Conservation (phyloP, 345 rosid species). For the Hypericum androsaemum region DNA sequence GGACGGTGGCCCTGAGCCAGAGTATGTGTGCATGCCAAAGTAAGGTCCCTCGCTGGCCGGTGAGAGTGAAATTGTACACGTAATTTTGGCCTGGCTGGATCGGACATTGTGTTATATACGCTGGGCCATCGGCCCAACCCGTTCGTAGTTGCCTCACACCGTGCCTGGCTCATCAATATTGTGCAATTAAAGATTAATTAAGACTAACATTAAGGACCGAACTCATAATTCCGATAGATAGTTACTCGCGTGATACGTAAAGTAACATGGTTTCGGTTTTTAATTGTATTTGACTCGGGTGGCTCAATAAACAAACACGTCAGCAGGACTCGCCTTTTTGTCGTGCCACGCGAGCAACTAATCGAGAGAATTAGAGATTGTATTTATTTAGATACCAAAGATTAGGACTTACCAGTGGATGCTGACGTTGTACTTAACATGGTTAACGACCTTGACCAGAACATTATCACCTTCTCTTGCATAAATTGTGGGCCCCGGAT, state of each 20-base stretch:
- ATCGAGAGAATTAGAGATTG: too few species aligned
- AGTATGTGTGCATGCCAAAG: conserved; percentile 53
- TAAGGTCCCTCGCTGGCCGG: conserved; percentile 45
- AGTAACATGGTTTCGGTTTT: too few species aligned
- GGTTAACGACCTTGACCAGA: conserved; percentile 55
- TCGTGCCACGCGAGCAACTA: too few species aligned
- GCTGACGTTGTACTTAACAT: conserved; percentile 53
- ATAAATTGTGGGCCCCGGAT: conserved; percentile 57
- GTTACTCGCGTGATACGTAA: too few species aligned
- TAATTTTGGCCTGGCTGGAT: conserved; percentile 39
- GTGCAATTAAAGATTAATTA: too few species aligned
- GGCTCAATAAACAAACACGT: too few species aligned
- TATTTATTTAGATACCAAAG: too few species aligned
- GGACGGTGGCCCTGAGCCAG: conserved; percentile 36
- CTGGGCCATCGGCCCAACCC: conserved; percentile 57
- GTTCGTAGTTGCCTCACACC: conserved; percentile 39
- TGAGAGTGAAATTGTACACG: conserved; percentile 37
- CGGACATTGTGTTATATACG: conserved; percentile 43
- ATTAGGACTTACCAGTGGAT: conserved; percentile 48
- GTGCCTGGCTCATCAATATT: conserved; percentile 22
- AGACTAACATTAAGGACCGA: too few species aligned
- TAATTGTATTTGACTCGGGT: too few species aligned
- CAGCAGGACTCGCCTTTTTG: too few species aligned
- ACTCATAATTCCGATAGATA: too few species aligned
- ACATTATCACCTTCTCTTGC: conserved; percentile 71